Conservation (phyloP, 148 eudicot genomes). For the Nepenthes mirabilis region DNA sequence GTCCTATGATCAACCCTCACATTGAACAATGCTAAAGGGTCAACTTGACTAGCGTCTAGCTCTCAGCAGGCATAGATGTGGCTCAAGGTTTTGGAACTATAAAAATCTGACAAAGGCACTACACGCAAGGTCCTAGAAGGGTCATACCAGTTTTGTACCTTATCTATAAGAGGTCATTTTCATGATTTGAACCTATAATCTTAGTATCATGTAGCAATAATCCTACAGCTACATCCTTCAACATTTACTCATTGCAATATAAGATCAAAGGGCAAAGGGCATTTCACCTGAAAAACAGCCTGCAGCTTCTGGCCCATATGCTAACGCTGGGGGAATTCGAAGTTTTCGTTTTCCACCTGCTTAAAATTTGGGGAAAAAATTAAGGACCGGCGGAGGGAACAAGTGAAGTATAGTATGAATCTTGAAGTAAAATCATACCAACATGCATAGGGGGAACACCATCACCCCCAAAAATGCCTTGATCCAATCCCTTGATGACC, state of each 20-base stretch:
- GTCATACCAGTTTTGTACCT: too few species aligned
- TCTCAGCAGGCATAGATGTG: too few species aligned
- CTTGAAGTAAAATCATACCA: constrained; percentile 29
- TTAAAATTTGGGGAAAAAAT: constrained; percentile 1
- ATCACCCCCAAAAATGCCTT: constrained; percentile 84
- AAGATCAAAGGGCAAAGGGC: background rate
- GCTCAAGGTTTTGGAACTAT: too few species aligned
- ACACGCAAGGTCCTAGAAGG: too few species aligned
- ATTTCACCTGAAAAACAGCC: constrained; percentile 81
- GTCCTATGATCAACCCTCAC: too few species aligned
- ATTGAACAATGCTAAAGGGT: too few species aligned
- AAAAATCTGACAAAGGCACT: too few species aligned
- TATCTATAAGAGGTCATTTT: too few species aligned
- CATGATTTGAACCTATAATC: too few species aligned
- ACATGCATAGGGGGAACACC: constrained; percentile 90
- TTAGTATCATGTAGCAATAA: background rate
- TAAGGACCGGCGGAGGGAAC: background rate
- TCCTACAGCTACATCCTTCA: background rate
- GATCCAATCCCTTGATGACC: constrained; percentile 86
- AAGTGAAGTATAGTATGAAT: background rate
- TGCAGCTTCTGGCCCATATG: constrained; percentile 91
- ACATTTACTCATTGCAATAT: background rate
- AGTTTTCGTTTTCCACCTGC: constrained; percentile 84
- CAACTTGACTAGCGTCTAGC: too few species aligned
- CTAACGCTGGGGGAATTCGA: constrained; percentile 75